Evolutionary conservation across 139 green algal species (phyloP).

Genomic region (Raphidocelis subcapitata): DNA sequence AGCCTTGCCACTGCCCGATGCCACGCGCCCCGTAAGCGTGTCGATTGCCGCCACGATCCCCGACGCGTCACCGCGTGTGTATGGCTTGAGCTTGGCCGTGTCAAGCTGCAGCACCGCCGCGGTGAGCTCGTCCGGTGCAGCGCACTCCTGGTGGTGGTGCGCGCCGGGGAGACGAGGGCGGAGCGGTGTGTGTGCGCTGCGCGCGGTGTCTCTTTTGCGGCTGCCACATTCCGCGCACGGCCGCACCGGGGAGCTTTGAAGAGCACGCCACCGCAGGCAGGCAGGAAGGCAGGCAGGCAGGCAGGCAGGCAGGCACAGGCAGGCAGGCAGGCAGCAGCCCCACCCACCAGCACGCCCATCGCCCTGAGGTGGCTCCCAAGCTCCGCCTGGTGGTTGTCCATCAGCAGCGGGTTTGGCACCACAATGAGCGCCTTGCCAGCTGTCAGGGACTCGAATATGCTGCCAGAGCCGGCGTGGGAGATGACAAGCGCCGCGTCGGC

Average conservation of each 20-base stretch:
- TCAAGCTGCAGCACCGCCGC: conserved; percentile 39
- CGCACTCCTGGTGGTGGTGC: conserved; percentile 27
- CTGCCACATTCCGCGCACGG: background rate
- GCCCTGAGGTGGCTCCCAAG: conserved; percentile 62
- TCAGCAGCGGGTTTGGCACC: conserved; percentile 81
- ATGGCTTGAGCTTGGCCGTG: conserved; percentile 37
- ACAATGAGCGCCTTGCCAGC: conserved; percentile 63
- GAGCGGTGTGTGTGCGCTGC: background rate
- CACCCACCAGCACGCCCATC: conserved; percentile 45
- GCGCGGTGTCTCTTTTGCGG: background rate
- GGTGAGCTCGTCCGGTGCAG: conserved; percentile 43
- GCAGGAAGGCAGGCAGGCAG: background rate
- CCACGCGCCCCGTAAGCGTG: conserved; percentile 20
- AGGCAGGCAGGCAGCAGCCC: background rate
- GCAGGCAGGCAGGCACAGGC: no score
- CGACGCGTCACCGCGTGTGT: conserved; percentile 34
- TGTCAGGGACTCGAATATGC: conserved; percentile 80
- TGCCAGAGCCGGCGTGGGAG: conserved; percentile 77
- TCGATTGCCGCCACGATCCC: conserved; percentile 52
- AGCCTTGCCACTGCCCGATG: no score
- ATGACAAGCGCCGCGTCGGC: conserved; percentile 69
- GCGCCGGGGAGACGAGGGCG: no score
- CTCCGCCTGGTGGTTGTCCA: conserved; percentile 87
- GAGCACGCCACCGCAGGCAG: background rate
- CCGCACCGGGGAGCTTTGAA: background rate